These are phyloP conservation scores for Cokeromyces recurvatus DNA, from an alignment of 371 early-diverging fungal species.

Conservation along the genomic window DNA sequence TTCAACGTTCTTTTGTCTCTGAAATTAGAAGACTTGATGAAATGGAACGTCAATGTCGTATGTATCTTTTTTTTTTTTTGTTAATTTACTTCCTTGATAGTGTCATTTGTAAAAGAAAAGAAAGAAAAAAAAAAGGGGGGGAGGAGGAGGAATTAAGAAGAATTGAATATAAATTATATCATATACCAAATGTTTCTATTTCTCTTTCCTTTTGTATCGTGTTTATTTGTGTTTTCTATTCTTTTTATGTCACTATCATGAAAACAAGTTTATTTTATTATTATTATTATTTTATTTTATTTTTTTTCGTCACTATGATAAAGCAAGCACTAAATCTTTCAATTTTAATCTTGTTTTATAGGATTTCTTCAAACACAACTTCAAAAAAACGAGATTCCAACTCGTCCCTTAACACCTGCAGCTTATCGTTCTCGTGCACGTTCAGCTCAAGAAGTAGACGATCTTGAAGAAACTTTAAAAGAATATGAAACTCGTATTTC, in stretches of 20 bases:
- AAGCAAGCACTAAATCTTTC: background rate
- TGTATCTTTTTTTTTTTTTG: too few species aligned
- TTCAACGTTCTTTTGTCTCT: conserved; percentile 93
- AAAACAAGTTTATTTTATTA: too few species aligned
- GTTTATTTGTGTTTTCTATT: too few species aligned
- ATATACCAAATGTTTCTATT: too few species aligned
- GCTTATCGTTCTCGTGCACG: conserved; percentile 63
- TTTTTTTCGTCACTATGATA: background rate
- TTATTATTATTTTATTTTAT: too few species aligned
- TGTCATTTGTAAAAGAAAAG: background rate
- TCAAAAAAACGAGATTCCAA: conserved; percentile 72
- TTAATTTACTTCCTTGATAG: background rate
- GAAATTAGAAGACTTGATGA: conserved; percentile 92
- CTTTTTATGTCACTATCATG: too few species aligned
- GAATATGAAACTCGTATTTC: conserved; percentile 80
- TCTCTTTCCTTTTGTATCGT: too few species aligned
- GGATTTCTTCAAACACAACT: conserved; percentile 82
- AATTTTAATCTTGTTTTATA: conserved; percentile 14
- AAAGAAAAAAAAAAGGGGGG: too few species aligned
- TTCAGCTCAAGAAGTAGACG: conserved; percentile 91
- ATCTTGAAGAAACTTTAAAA: conserved; percentile 78
- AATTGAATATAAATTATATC: too few species aligned
- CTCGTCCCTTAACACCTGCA: conserved; percentile 54
- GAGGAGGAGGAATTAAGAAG: too few species aligned
- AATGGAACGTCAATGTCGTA: conserved; percentile 91